Conservation (phyloP, 352 stramenopile species). For the Phytopythium delawarense region DNA sequence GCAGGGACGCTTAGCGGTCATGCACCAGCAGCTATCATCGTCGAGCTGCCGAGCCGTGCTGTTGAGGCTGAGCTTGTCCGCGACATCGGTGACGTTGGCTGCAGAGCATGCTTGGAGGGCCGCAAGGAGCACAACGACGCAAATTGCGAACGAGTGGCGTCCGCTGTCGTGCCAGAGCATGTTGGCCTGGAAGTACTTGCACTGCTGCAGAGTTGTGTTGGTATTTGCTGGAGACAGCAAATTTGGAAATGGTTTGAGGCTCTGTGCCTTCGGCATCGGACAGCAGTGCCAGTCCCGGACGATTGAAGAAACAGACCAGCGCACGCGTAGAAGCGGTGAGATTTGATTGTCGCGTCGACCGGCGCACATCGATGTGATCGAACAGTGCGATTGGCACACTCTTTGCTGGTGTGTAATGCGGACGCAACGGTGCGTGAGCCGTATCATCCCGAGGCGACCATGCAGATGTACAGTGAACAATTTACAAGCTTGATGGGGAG, state of each 20-base stretch:
- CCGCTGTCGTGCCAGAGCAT: not conserved
- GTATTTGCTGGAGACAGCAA: not conserved
- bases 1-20: constrained; percentile 27
- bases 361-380: not conserved
- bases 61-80: not conserved
- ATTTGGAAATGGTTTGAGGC: not conserved
- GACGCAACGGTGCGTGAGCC: not conserved
- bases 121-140: not conserved
- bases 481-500: too few relatives aligned
- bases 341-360: not conserved
- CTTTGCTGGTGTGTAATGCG: not conserved
- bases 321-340: not conserved
- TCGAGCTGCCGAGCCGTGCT: not conserved
- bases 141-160: not conserved
- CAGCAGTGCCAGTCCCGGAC: not conserved
- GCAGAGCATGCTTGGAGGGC: not conserved
- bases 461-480: not conserved
- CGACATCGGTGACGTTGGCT: not conserved
- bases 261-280: not conserved
- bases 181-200: not conserved
- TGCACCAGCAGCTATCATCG: constrained; percentile 20
- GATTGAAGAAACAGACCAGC: not conserved
- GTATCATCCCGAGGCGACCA: not conserved
- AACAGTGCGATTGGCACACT: not conserved
- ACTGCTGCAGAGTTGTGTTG: not conserved